Evolutionary conservation across 805 yeast genomes (phyloP), one percentile per base, ranked within the genome.

Genomic region (Maudiozyma saulgeensis): DNA sequence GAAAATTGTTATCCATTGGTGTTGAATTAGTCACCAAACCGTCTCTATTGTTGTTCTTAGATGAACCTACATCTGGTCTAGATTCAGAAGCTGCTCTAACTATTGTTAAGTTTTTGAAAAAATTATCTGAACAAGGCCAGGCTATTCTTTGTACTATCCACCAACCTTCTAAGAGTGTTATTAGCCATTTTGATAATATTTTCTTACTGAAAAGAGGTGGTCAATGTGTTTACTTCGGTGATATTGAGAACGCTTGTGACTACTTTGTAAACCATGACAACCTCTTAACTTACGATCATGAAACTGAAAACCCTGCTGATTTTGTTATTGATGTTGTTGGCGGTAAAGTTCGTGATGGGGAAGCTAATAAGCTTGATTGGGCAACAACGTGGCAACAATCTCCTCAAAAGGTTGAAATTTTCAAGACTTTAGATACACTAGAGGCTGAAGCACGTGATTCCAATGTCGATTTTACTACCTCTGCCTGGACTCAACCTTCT

Each of bases 281-380:
- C 8, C 82, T 85, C 13, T 73, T 81, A 56, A 70, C 71, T 44
- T 84, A 86, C 64, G 67, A 64, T 32, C 48, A 35, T 3, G 64
- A 64, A 25, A 56, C 57, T 19, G 87, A 79, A 46, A 83, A 83
- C 53, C 88, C 88, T 1, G 89, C 89, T n/a, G 89, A 82, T 62
- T 83, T 82, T 67, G 76, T 82, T 59, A 68, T 83, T 52, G 84
- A 81, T 53, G 77, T 76, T 16, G 81, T 84, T 62, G 89, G 88
- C 56, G 50, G 50, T 41, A 86, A 87, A 19, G 3, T 81, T 84
- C 38, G 84, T 2, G 53, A 64, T 35, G 75, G 71, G 6, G 64
- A 67, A 15, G 57, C 55, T 15, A 47, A 28, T 8, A 23, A 31
- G 4, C 37, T 44, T 16, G 52, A 53, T 34, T 59, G 67, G 58